These are phyloP conservation scores for Picochlorum sp. DNA, from an alignment of 139 green algal species.

Conservation along the genomic window DNA sequence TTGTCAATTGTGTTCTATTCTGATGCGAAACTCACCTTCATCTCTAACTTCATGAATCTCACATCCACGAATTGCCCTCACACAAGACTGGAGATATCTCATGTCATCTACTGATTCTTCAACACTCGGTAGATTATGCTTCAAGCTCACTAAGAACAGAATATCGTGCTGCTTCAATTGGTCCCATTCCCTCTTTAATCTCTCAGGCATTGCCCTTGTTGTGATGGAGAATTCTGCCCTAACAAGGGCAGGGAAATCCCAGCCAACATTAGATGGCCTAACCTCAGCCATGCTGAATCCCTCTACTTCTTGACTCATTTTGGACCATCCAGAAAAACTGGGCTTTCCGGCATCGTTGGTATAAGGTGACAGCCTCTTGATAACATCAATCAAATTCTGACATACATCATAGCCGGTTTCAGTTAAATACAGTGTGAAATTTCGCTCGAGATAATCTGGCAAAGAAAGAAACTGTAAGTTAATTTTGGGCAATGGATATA, in stretches of 20 bases:
- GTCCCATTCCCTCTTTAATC: constrained; percentile 84
- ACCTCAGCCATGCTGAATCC: constrained; percentile 56
- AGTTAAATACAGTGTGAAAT: constrained; percentile 93
- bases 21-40: not conserved
- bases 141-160: constrained; percentile 81
- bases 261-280: constrained; percentile 72
- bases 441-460: constrained; percentile 93
- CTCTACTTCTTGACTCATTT: constrained; percentile 75
- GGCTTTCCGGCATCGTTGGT: constrained; percentile 39
- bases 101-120: constrained; percentile 15
- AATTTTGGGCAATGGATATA: constrained; percentile 83
- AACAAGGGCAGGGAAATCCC: constrained; percentile 75
- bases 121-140: constrained; percentile 15
- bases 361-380: constrained; percentile 56
- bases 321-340: constrained; percentile 81
- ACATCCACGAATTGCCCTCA: constrained; percentile 58
- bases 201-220: constrained; percentile 38
- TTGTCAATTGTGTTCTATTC: not conserved
- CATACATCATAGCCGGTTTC: constrained; percentile 96
- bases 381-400: constrained; percentile 83
- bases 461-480: constrained; percentile 98
- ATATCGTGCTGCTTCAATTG: constrained; percentile 89
- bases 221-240: constrained; percentile 55
- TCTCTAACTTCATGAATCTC: constrained; percentile 74
- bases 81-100: not conserved